These are phyloP conservation scores for Orbilia brochopaga DNA, from an alignment of 2,329 filamentous ascomycete genomes.

Conservation along the genomic window DNA sequence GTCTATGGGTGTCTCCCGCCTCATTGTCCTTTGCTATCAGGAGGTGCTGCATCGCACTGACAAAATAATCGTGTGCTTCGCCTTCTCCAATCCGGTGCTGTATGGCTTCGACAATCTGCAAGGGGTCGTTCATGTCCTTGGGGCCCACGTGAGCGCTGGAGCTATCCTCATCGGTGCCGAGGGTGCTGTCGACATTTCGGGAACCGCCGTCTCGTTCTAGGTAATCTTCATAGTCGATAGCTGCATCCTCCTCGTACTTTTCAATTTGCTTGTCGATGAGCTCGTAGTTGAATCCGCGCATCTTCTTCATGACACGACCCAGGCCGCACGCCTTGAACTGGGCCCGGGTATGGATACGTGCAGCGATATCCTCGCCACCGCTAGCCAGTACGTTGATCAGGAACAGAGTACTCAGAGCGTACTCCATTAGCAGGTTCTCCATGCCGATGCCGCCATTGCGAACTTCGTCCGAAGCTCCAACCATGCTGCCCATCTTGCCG, in stretches of 20 bases:
- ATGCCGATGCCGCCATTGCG: slow-evolving; percentile 95
- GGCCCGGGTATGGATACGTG: slow-evolving; percentile 90
- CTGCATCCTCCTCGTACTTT: slow-evolving; percentile 88
- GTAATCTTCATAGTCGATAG: slow-evolving; percentile 97
- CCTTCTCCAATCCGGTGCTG: slow-evolving; percentile 81
- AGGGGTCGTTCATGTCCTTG: slow-evolving; percentile 89
- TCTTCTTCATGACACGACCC: slow-evolving; percentile 91
- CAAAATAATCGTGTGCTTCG: slow-evolving; percentile 90
- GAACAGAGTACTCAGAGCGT: slow-evolving; percentile 91
- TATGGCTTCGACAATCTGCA: slow-evolving; percentile 93
- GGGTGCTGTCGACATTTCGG: slow-evolving; percentile 16
- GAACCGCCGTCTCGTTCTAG: slow-evolving; percentile 78
- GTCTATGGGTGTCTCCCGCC: slow-evolving; percentile 85
- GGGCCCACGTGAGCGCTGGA: slow-evolving; percentile 65
- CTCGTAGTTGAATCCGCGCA: slow-evolving; percentile 98
- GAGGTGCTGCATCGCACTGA: slow-evolving; percentile 93
- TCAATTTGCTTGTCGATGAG: slow-evolving; percentile 98
- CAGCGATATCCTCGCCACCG: slow-evolving; percentile 82
- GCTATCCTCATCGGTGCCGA: slow-evolving; percentile 83
- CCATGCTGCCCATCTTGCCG: slow-evolving; percentile 97
- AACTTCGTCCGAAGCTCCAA: slow-evolving; percentile 94
- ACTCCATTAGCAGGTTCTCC: slow-evolving; percentile 99
- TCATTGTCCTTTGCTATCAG: slow-evolving; percentile 90
- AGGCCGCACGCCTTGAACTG: slow-evolving; percentile 96
- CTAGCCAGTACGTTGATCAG: slow-evolving; percentile 94